Base-by-base conservation (phyloP, 2,329 filamentous ascomycete genomes). In the Colletotrichum liaoningense region DNA sequence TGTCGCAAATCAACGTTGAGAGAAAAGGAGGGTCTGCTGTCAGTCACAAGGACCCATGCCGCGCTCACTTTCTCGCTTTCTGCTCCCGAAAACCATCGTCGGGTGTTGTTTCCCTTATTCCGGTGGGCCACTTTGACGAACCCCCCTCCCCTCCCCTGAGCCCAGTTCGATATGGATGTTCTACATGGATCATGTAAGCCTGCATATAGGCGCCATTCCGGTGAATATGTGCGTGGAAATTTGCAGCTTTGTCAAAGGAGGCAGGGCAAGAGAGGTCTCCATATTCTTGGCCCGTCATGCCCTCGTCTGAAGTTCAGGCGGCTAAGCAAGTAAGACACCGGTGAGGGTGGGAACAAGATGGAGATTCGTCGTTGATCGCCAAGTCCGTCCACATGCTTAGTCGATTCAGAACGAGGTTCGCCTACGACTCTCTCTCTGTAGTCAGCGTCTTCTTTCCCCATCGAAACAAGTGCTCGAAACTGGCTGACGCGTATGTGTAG, bases 301-400 rank as follows among this genome's bases (percentile, higher is more conserved):
- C 42, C 22, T 30, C 26, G 49, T 72, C 57, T 58, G 38, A 59
- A 59, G 26, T 62, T 68, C 65, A 72, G 65, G 65, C 65, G 58
- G 65, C 52, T 59, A 63, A 42, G 38, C 24, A 54, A 59, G 65
- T 62, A 69, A 63, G 22, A 55, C 12, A 26, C 22, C 54, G 65
- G 65, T 63, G 28, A 26, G 30, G 30, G 42, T 42, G 49, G 28
- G 24, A 30, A 26, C 38, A 58, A 59, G 57, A 63, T 54, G 64
- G 38, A 46, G 58, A 63, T 52, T 22, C 6, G n/a, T n/a, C 58
- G 28, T 57, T 68, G 57, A 33, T 58, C 52, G 49, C 58, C 30
- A 52, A 54, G 26, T 52, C 56, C 22, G 56, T 52, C 57, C 33
- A 33, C 63, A 35, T 35, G 33, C 46, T 28, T 38, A 22, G 52